These are phyloP conservation scores for Trypanosoma melophagium DNA, from an alignment of 208 protist species.

Conservation along the genomic window DNA sequence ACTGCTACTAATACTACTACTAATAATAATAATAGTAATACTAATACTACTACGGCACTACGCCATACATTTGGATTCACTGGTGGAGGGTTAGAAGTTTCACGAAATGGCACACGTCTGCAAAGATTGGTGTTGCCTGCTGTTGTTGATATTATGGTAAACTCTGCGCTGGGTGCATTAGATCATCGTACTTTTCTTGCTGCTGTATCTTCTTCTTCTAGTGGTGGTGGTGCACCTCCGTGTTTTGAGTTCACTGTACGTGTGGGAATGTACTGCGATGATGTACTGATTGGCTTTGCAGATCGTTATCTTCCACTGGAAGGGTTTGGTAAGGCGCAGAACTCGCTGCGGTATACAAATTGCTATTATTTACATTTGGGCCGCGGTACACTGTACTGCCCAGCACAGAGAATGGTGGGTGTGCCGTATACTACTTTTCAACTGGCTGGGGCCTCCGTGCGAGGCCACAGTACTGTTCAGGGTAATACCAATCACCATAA, in stretches of 20 bases:
- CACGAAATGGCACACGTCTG: conserved; percentile 18
- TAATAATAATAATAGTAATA: not conserved
- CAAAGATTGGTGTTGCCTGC: conserved; percentile 20
- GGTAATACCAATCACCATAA: too few species aligned
- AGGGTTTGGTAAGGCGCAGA: conserved; percentile 42
- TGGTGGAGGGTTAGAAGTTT: conserved; percentile 20
- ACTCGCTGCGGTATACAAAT: conserved; percentile 38
- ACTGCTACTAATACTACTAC: too few species aligned
- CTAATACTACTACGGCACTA: not conserved
- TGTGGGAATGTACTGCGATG: conserved; percentile 19
- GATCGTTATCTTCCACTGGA: conserved; percentile 55
- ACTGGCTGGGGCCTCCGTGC: not conserved
- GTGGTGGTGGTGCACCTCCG: conserved; percentile 17
- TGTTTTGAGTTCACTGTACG: conserved; percentile 22
- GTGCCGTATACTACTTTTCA: conserved; percentile 14
- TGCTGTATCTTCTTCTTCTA: too few species aligned
- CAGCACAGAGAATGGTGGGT: conserved; percentile 30
- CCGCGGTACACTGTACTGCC: conserved; percentile 36
- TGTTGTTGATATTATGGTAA: conserved; percentile 25
- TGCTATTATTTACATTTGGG: conserved; percentile 53
- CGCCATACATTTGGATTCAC: conserved; percentile 21
- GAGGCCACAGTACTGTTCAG: too few species aligned
- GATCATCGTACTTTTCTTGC: conserved; percentile 36
- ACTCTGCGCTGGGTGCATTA: conserved; percentile 37
- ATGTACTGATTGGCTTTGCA: conserved; percentile 48